These are phyloP conservation scores for Triticum aestivum DNA, from an alignment of 176 grass and related monocot genomes.

Conservation along the genomic window IWGSC_CS_RefSeq_v2.1 NC_057811.1:400427839-400428338, in stretches of 20 bases:
- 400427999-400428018: conserved; percentile 69
- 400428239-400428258: conserved; percentile 65
- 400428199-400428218: conserved; percentile 66
- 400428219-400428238: conserved; percentile 59
- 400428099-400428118: conserved; percentile 9
- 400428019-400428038: conserved; percentile 67
- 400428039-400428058: conserved; percentile 25
- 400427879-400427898: conserved; percentile 69
- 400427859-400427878: conserved; percentile 59
- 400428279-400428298: conserved; percentile 52
- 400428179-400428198: conserved; percentile 70
- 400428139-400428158: conserved; percentile 81
- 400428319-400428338: conserved; percentile 48
- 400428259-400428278: conserved; percentile 77
- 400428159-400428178: conserved; percentile 61
- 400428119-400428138: conserved; percentile 89
- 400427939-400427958: conserved; percentile 79
- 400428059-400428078: not conserved
- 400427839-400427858: conserved; percentile 64
- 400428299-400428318: conserved; percentile 58
- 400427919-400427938: conserved; percentile 54
- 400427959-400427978: conserved; percentile 92
- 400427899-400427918: conserved; percentile 49
- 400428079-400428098: not conserved
- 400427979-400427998: conserved; percentile 76